Conservation (phyloP, 2,329 filamentous ascomycete genomes). For the Ceratocystiopsis sp. region DNA sequence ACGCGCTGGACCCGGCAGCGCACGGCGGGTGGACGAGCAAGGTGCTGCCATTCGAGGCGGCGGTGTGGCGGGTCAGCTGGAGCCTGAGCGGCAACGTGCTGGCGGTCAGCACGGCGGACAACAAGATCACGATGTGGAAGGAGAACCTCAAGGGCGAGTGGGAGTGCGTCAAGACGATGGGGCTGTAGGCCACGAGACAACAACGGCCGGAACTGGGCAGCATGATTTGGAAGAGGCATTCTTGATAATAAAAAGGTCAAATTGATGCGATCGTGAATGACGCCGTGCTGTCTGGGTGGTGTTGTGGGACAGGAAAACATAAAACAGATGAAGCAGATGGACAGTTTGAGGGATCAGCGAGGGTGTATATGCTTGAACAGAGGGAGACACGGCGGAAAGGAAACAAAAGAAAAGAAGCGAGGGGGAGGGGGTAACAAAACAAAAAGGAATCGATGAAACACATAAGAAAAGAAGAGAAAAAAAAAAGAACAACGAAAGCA, state of each 20-base stretch:
- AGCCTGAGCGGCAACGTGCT: slow-evolving; percentile 92
- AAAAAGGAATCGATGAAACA: not conserved
- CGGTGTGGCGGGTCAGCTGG: slow-evolving; percentile 95
- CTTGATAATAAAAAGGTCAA: too few species aligned
- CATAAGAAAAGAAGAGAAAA: not conserved
- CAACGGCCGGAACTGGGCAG: too few species aligned
- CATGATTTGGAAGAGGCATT: too few species aligned
- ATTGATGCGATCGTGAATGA: too few species aligned
- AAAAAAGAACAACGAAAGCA: not conserved
- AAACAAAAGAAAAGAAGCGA: not conserved
- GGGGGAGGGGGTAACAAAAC: not conserved
- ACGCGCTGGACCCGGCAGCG: slow-evolving; percentile 16
- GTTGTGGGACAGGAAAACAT: too few species aligned
- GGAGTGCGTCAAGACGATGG: slow-evolving; percentile 94
- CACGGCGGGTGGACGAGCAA: slow-evolving; percentile 64
- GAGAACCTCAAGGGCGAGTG: slow-evolving; percentile 93
- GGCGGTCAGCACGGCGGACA: slow-evolving; percentile 84
- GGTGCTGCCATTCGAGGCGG: slow-evolving; percentile 70
- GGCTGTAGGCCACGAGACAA: slow-evolving; percentile 1
- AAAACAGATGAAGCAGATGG: too few species aligned
- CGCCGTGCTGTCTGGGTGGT: too few species aligned
- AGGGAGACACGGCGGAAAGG: not conserved
- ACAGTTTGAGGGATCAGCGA: too few species aligned
- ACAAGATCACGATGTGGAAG: slow-evolving; percentile 96
- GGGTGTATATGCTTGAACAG: slow-evolving; percentile 42